Evolutionary conservation across 345 rosid species (phyloP).

Genomic region (sweet orange (Citrus sinensis)): DNA sequence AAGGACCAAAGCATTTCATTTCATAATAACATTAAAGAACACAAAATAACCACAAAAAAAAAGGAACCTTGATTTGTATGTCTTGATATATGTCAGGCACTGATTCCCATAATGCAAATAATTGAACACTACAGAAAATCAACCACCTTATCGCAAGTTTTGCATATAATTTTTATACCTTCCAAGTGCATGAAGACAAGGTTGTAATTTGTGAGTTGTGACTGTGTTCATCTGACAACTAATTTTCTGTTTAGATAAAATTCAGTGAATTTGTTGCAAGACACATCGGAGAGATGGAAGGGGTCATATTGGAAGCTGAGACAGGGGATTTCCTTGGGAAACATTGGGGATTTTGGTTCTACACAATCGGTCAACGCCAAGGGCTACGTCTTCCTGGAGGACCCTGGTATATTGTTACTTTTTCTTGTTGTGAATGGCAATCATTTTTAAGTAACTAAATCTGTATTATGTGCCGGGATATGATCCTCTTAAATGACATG

Average conservation of each 20-base stretch:
- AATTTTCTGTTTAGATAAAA: conserved; percentile 50
- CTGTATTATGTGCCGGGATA: neutral
- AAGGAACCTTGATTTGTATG: neutral
- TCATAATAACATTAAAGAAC: neutral
- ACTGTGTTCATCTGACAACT: neutral
- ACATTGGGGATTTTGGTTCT: conserved; percentile 97
- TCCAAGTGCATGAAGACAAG: neutral
- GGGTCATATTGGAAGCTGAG: conserved; percentile 89
- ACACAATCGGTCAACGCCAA: conserved; percentile 96
- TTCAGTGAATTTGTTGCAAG: conserved; percentile 85
- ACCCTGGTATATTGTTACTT: conserved; percentile 69
- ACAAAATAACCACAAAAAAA: neutral
- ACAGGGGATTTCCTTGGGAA: conserved; percentile 83
- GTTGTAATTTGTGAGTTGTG: conserved; percentile 1
- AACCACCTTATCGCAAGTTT: neutral
- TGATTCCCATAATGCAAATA: neutral
- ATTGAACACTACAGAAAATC: neutral
- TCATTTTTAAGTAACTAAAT: neutral
- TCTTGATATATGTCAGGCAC: neutral
- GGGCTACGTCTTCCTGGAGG: conserved; percentile 95
- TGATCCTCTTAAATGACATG: neutral
- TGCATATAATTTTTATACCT: neutral
- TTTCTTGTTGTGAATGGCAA: neutral
- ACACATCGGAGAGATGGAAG: conserved; percentile 96
- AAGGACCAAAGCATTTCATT: no score